These are phyloP conservation scores for Erigeron philadelphicus DNA, from an alignment of 140 eudicot species.

Conservation along the genomic window DNA sequence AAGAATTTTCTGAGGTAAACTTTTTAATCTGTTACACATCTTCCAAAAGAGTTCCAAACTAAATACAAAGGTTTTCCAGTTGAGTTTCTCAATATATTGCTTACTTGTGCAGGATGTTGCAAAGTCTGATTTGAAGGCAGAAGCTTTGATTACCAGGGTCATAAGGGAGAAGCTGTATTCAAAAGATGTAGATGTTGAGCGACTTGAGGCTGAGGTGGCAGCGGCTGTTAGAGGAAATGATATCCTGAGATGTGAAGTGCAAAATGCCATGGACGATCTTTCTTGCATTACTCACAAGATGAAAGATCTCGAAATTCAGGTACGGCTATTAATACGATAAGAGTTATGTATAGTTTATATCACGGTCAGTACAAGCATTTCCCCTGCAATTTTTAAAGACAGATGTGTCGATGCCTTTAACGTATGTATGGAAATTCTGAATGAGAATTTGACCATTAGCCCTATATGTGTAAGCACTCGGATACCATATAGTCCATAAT, in stretches of 20 bases:
- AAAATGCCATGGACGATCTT: slow-evolving; percentile 69
- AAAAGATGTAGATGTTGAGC: slow-evolving; percentile 72
- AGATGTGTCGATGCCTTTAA: slow-evolving; percentile 41
- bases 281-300: slow-evolving; percentile 70
- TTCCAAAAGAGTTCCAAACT: too few species aligned
- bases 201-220: slow-evolving; percentile 82
- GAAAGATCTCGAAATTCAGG: slow-evolving; percentile 96
- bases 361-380: too few species aligned
- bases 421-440: slow-evolving; percentile 36
- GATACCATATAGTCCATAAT: slow-evolving; percentile 8
- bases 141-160: slow-evolving; percentile 62
- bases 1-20: slow-evolving; percentile 48
- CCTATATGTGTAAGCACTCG: slow-evolving; percentile 43
- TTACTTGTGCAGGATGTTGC: slow-evolving; percentile 39
- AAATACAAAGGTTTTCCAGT: neutral
- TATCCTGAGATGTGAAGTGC: slow-evolving; percentile 69
- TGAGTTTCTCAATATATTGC: slow-evolving; percentile 11
- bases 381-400: too few species aligned
- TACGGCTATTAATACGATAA: slow-evolving; percentile 9
- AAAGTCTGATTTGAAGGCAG: slow-evolving; percentile 73
- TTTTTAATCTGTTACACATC: neutral
- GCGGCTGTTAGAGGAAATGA: slow-evolving; percentile 81
- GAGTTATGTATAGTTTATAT: too few species aligned
- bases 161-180: slow-evolving; percentile 70
- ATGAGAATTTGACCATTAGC: slow-evolving; percentile 27